These are phyloP conservation scores for Forsythia viridissima DNA, from an alignment of 257 asterid species.

Conservation along the genomic window DNA sequence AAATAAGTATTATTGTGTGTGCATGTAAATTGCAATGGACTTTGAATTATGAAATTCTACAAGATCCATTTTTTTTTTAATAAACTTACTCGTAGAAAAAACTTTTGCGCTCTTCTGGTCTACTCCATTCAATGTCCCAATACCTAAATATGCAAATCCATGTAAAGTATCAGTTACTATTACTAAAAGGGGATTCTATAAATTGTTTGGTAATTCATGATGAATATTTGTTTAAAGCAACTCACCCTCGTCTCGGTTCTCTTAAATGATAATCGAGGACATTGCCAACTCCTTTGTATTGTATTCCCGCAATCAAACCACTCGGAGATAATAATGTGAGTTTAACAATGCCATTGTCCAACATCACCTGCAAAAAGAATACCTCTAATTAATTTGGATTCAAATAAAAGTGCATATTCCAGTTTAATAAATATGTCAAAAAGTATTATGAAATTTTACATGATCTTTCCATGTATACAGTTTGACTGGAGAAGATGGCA, in stretches of 20 bases:
- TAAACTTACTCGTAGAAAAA: conserved; percentile 24
- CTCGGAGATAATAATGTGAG: conserved; percentile 28
- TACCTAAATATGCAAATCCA: conserved; percentile 20
- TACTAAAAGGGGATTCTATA: not conserved
- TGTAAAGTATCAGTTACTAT: not conserved
- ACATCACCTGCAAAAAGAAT: conserved; percentile 22
- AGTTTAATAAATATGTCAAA: too few relatives aligned
- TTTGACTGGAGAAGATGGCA: not conserved
- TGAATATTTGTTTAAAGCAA: not conserved
- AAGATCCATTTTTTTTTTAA: not conserved
- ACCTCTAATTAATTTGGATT: not conserved
- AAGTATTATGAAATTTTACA: not conserved
- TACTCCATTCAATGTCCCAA: conserved; percentile 38
- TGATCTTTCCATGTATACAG: not conserved
- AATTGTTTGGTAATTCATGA: not conserved
- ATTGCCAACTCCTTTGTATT: conserved; percentile 25
- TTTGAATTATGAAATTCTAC: not conserved
- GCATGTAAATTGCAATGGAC: too few relatives aligned
- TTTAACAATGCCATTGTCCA: conserved; percentile 32
- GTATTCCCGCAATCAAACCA: conserved; percentile 22
- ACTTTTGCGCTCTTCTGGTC: not conserved
- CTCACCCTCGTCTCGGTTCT: conserved; percentile 32
- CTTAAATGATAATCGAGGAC: conserved; percentile 10
- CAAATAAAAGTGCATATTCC: not conserved
- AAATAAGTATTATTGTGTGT: not conserved